Percentiles rank a stretch among this genome's conserved stretches.
phyloP scores from a whole-genome alignment of 768 basidiomycete genomes.

The Amylocystis lapponica region DNA sequence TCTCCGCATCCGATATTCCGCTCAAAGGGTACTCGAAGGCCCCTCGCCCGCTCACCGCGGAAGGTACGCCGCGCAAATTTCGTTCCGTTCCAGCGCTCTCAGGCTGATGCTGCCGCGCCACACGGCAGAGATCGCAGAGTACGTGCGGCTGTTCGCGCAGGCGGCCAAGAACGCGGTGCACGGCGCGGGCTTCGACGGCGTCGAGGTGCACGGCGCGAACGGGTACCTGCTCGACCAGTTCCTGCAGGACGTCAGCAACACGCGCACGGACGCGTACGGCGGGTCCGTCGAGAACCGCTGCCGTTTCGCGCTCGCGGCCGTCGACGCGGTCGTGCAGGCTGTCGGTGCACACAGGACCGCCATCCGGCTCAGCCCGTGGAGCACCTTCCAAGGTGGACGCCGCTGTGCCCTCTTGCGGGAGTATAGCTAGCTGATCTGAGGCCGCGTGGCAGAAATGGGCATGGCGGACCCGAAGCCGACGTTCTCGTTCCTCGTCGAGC shows the following conservation, averaged over 20 bases:
- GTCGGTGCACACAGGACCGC: slow-evolving; percentile 35
- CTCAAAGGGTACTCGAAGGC: neutral
- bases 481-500: slow-evolving; percentile 33
- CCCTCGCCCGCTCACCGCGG: slow-evolving; percentile 19
- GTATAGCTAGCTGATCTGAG: too few species aligned
- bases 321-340: slow-evolving; percentile 31
- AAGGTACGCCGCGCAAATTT: slow-evolving; percentile 4
- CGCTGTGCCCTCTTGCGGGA: too few species aligned
- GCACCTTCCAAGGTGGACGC: slow-evolving; percentile 25
- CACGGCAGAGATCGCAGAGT: slow-evolving; percentile 4
- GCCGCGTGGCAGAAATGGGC: slow-evolving; percentile 34
- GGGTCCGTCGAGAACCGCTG: slow-evolving; percentile 41
- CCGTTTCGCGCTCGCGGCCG: slow-evolving; percentile 39
- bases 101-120: neutral
- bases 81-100: neutral
- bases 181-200: slow-evolving; percentile 24
- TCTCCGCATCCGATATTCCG: slow-evolving; percentile 20
- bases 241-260: slow-evolving; percentile 33
- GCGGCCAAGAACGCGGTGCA: slow-evolving; percentile 25
- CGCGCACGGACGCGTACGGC: slow-evolving; percentile 44
- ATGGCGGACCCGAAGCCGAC: slow-evolving; percentile 50
- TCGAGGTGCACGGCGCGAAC: slow-evolving; percentile 23
- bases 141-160: slow-evolving; percentile 28
- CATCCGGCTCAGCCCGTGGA: slow-evolving; percentile 35
- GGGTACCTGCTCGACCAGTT: slow-evolving; percentile 37